Conservation (phyloP, 2,329 filamentous ascomycete genomes). For the Beauveria brongniartii region DNA sequence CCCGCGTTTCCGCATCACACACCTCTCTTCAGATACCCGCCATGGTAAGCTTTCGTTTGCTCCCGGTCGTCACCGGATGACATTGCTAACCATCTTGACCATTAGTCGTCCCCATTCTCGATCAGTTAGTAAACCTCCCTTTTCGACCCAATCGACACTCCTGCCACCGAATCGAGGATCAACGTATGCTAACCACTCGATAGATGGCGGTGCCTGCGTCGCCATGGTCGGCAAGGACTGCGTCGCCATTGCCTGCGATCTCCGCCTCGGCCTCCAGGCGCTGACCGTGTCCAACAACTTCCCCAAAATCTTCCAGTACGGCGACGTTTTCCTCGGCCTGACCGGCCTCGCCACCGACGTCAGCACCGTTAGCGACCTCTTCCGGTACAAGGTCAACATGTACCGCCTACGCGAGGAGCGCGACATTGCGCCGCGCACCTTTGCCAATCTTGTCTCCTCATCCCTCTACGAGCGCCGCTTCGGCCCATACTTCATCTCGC, state of each 20-base stretch:
- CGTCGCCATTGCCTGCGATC: constrained; percentile 97
- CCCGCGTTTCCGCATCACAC: constrained; percentile 17
- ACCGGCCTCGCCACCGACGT: constrained; percentile 97
- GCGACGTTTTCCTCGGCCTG: constrained; percentile 88
- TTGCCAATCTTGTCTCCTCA: constrained; percentile 89
- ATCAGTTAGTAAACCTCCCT: constrained; percentile 61
- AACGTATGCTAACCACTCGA: constrained; percentile 15
- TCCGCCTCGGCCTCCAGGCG: constrained; percentile 91
- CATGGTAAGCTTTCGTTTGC: constrained; percentile 17
- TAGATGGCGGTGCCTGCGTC: constrained; percentile 85
- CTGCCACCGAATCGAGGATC: not conserved
- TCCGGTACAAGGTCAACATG: constrained; percentile 99
- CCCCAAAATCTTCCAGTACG: constrained; percentile 98
- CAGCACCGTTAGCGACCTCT: constrained; percentile 86
- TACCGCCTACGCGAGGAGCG: constrained; percentile 98
- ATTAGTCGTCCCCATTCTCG: constrained; percentile 81
- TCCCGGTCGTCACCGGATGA: not conserved
- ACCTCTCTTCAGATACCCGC: constrained; percentile 18
- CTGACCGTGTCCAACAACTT: constrained; percentile 99
- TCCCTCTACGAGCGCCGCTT: constrained; percentile 93
- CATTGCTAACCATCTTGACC: constrained; percentile 23
- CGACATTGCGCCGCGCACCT: constrained; percentile 85
- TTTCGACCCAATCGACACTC: constrained; percentile 4
- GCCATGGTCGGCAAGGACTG: constrained; percentile 99
- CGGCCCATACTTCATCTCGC: constrained; percentile 91